These are phyloP conservation scores for Apium graveolens DNA, from an alignment of 129 eudicot species.

Conservation along the genomic window DNA sequence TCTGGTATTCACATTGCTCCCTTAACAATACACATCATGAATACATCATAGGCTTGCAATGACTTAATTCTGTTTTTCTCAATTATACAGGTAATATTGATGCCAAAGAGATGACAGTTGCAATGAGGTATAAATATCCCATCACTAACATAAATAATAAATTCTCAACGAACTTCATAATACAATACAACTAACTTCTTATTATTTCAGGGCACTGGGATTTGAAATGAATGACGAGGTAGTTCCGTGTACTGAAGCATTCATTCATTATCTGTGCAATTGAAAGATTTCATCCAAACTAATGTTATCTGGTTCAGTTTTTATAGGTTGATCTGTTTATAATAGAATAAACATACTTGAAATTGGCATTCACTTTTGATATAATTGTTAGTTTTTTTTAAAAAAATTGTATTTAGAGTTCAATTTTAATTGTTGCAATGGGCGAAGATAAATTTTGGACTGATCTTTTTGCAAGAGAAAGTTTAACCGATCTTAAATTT, in stretches of 20 bases:
- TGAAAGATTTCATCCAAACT: neutral
- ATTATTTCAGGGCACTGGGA: slow-evolving; percentile 82
- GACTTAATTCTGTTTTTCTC: slow-evolving; percentile 8
- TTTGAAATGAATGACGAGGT: slow-evolving; percentile 92
- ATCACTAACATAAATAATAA: neutral
- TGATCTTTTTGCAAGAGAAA: neutral
- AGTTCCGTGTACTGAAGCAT: slow-evolving; percentile 12
- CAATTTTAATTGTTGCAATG: neutral
- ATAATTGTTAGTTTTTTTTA: too few relatives aligned
- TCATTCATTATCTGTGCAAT: neutral
- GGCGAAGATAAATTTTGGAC: neutral
- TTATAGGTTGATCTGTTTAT: neutral
- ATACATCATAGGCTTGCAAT: neutral
- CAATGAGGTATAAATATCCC: slow-evolving; percentile 66
- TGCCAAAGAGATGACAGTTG: slow-evolving; percentile 94
- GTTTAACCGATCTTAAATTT: neutral
- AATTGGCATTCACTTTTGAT: neutral
- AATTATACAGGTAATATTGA: slow-evolving; percentile 70
- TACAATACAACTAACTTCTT: slow-evolving; percentile 11
- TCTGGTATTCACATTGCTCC: slow-evolving; percentile 45
- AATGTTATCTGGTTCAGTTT: neutral
- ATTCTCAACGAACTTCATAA: neutral
- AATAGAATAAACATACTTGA: neutral
- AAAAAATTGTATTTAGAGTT: neutral
- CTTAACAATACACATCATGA: neutral